phyloP scores from a whole-genome alignment of 2,329 filamentous ascomycete genomes.

The Paecilomyces fulvus region DNA sequence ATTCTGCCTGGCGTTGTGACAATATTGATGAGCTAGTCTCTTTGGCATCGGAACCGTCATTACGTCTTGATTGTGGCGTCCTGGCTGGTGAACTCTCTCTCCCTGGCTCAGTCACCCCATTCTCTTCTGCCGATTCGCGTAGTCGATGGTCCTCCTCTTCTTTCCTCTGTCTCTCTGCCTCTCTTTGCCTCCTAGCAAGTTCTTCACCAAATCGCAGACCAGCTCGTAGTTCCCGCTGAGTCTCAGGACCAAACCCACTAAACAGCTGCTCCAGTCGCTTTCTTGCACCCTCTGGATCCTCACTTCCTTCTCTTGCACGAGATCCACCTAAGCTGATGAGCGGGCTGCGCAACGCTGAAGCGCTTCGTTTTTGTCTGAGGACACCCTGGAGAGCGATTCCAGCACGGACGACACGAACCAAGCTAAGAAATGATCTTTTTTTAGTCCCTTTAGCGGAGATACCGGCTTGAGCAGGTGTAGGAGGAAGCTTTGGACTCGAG shows the following conservation, averaged over 20 bases:
- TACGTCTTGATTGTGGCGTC: background rate
- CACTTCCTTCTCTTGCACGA: constrained; percentile 1
- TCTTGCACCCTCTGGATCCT: constrained; percentile 15
- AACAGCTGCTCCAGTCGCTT: constrained; percentile 28
- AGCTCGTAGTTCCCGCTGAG: constrained; percentile 32
- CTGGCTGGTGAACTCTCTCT: background rate
- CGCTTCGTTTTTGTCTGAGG: constrained; percentile 13
- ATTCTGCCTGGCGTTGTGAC: constrained; percentile 29
- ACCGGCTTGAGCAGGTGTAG: constrained; percentile 10
- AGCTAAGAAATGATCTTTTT: constrained; percentile 16
- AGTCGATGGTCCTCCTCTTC: background rate
- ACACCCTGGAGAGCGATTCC: constrained; percentile 30
- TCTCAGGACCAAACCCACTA: constrained; percentile 27
- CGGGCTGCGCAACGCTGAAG: constrained; percentile 6
- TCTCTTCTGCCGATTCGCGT: background rate
- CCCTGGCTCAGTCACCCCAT: constrained; percentile 5
- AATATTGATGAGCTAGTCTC: constrained; percentile 12
- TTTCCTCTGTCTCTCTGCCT: background rate
- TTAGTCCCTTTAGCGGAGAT: constrained; percentile 2
- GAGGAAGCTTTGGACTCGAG: constrained; percentile 3
- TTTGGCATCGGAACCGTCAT: background rate
- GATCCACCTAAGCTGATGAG: constrained; percentile 5
- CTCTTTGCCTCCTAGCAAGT: constrained; percentile 23
- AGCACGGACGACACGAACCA: constrained; percentile 27
- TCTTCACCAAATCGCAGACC: constrained; percentile 36